Evolutionary conservation across 139 green algal genomes (phyloP).

Genomic region (Spirogloea muscicola): DNA sequence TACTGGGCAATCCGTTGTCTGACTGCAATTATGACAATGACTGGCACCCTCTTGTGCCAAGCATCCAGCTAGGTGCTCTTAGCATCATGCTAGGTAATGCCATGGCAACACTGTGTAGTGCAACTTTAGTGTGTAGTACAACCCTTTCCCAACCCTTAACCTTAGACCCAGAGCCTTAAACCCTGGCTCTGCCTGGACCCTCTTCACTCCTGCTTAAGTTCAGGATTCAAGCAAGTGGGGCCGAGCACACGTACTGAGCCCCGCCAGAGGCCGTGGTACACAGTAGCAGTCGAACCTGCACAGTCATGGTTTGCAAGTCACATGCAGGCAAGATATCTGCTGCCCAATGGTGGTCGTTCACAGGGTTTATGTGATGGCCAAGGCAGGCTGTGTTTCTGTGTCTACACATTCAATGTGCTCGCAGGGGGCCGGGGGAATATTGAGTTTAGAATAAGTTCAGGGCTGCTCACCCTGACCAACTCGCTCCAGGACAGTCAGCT

Average conservation of each 20-base stretch:
- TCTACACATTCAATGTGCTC: background rate
- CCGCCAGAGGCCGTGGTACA: constrained; percentile 22
- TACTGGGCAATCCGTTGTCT: background rate
- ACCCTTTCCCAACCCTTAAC: too few species aligned
- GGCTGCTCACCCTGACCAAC: constrained; percentile 37
- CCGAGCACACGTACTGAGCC: constrained; percentile 5
- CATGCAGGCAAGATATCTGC: constrained; percentile 5
- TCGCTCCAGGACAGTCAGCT: constrained; percentile 27
- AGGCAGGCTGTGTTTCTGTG: background rate
- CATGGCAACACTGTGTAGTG: too few species aligned
- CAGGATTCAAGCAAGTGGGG: background rate
- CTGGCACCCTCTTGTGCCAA: background rate
- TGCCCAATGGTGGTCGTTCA: background rate
- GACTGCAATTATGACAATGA: background rate
- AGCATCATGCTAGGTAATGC: too few species aligned
- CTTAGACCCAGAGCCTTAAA: too few species aligned
- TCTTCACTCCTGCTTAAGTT: background rate
- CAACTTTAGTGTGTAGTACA: too few species aligned
- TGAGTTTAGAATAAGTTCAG: too few species aligned
- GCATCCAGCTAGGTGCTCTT: background rate
- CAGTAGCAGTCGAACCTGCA: constrained; percentile 26
- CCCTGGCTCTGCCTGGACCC: background rate
- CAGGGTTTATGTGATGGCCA: background rate
- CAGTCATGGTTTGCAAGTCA: background rate
- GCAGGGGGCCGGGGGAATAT: too few species aligned